Evolutionary conservation across 257 asterid genomes (phyloP).

Genomic region (Eucommia ulmoides): DNA sequence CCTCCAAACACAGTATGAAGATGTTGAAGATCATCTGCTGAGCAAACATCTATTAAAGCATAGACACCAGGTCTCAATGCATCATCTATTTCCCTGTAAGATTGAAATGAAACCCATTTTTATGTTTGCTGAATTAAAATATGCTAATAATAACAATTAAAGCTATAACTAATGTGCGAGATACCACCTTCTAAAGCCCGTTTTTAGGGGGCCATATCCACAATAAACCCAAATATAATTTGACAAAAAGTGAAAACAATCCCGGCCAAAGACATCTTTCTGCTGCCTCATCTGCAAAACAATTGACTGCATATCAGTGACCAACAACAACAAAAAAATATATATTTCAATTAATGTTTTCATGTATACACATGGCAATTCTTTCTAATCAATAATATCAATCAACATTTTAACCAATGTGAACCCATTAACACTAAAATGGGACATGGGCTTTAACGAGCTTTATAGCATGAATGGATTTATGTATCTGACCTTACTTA

Average conservation of each 20-base stretch:
- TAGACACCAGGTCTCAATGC: conserved; percentile 77
- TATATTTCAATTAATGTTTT: not conserved
- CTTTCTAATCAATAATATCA: no score
- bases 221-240: conserved; percentile 69
- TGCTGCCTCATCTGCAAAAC: conserved; percentile 65
- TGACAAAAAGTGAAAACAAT: conserved; percentile 53
- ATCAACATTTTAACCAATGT: no score
- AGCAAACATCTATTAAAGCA: conserved; percentile 77
- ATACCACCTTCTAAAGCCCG: conserved; percentile 62
- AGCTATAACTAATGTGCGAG: not conserved
- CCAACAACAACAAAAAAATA: not conserved
- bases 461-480: no score
- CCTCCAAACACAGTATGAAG: conserved; percentile 90
- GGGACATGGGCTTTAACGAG: no score
- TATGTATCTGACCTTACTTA: no score
- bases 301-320: not conserved
- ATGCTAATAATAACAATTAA: no score
- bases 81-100: conserved; percentile 85
- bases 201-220: conserved; percentile 64
- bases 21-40: conserved; percentile 59
- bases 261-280: conserved; percentile 51
- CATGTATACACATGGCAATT: no score
- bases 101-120: no score
- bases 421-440: no score
- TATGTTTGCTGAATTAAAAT: not conserved